phyloP scores from a whole-genome alignment of 257 asterid genomes.

The Echium plantagineum region DNA sequence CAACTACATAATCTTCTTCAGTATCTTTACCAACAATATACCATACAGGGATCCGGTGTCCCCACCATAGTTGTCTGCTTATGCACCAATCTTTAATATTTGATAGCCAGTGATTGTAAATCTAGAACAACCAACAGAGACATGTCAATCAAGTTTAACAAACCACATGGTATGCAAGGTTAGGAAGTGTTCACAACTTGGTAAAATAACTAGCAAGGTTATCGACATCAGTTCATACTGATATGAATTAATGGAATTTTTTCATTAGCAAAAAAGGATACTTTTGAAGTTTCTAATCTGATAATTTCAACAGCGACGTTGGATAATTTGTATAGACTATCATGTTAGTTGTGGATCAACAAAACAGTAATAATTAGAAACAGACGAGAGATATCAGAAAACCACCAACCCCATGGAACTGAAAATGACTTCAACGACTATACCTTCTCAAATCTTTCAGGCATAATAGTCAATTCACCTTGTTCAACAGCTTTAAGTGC shows the following conservation, averaged over 20 bases:
- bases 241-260: background rate
- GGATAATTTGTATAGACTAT: background rate
- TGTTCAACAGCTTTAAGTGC: constrained; percentile 83
- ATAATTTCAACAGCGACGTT: background rate
- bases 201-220: background rate
- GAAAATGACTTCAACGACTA: constrained; percentile 8
- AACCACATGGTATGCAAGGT: background rate
- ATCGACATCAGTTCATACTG: background rate
- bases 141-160: constrained; percentile 14
- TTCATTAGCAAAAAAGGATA: background rate
- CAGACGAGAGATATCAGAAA: background rate
- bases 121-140: constrained; percentile 32
- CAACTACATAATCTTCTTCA: constrained; percentile 87
- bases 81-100: constrained; percentile 99
- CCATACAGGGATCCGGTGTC: constrained; percentile 98
- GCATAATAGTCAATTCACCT: constrained; percentile 80
- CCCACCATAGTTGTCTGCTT: constrained; percentile 99
- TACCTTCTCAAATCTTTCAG: constrained; percentile 96
- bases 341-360: background rate
- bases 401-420: constrained; percentile 10
- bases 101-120: constrained; percentile 91
- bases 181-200: background rate
- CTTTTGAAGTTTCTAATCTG: too few relatives aligned
- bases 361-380: background rate
- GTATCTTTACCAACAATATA: constrained; percentile 76